Base-by-base conservation (phyloP, 2,329 filamentous ascomycete genomes). In the Epichloe gansuensis region DNA sequence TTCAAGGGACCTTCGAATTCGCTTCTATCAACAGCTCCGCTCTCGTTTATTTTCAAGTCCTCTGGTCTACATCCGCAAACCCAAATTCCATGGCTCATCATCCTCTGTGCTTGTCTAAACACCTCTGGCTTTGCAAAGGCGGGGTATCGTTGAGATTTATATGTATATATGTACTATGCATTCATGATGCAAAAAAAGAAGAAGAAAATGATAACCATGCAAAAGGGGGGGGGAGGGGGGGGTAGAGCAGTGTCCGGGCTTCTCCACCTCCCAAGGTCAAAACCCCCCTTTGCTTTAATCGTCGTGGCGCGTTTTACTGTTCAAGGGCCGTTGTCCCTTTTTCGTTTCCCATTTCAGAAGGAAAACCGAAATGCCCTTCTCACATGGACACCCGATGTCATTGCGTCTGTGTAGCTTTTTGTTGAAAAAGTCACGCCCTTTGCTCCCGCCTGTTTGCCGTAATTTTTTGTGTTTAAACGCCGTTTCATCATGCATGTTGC, bases 61-160 rank as follows among this genome's bases (percentile, higher is more conserved):
- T 17, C 42, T 8, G 2, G 7, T 31, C 21, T 12, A 12, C 25
- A 27, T 12, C 17, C 40, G 17, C 15, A 17, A 13, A 7, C 40
- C 40, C 13, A 23, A 1, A 23, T 42, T 42, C 43, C 27, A 35
- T n/a, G 45, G n/a, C 34, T 49, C 43, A 2, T 21, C 25, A n/a
- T 45, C 47, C 44, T 47, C 50, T 50, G 17, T 50, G 38, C 43
- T 48, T 52, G 51, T 58, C 59, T 59, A 51, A 50, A 40, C 36
- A 51, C 52, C 48, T 52, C 39, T 50, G 52, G 53, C 51, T 53
- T 53, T 56, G 55, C 58, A 54, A 49, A 59, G 55, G 59, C 64
- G 64, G 65, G 65, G 65, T 68, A 67, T 68, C 65, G 65, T 68
- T 68, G 65, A 68, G 65, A 68, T 68, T 60, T 66, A 62, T 59